A percentile compares a stretch with the other conserved stretches of the same genome.
These are phyloP conservation scores for Ministeria vibrans DNA, from an alignment of 78 protist species.

Conservation along the genomic window DNA sequence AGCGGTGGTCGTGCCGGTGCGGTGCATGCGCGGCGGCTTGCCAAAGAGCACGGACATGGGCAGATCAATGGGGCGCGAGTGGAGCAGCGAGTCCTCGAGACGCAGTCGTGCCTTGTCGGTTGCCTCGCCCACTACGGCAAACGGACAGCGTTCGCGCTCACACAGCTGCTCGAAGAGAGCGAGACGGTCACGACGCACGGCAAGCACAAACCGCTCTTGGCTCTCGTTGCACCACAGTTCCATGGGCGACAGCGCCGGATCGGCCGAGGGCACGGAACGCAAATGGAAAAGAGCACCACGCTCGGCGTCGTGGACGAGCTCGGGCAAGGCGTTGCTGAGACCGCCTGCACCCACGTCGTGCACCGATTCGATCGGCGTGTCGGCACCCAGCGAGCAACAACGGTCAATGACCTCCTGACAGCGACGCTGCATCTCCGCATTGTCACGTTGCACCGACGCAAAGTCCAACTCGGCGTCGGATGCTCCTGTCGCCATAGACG, in stretches of 20 bases:
- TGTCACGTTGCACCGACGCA: constrained; percentile 89
- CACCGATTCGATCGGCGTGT: constrained; percentile 55
- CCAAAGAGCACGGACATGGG: constrained; percentile 34
- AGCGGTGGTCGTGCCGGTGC: neutral
- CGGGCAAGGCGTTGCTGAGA: constrained; percentile 62
- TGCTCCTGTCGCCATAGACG: constrained; percentile 44
- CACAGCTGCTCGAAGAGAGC: constrained; percentile 30
- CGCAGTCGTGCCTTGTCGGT: constrained; percentile 23
- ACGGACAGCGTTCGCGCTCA: constrained; percentile 44
- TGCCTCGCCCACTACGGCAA: constrained; percentile 40
- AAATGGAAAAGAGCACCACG: constrained; percentile 35
- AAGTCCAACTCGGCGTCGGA: constrained; percentile 66
- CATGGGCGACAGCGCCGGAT: constrained; percentile 34
- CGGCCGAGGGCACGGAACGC: constrained; percentile 23
- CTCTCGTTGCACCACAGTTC: constrained; percentile 46
- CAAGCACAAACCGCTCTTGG: constrained; percentile 32
- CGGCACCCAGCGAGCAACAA: constrained; percentile 37
- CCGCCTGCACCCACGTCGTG: constrained; percentile 79
- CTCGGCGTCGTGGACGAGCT: constrained; percentile 43
- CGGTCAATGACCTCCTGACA: constrained; percentile 35
- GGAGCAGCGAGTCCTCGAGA: neutral
- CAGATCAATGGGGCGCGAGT: constrained; percentile 18
- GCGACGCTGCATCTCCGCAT: constrained; percentile 77
- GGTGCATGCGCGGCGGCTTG: constrained; percentile 43
- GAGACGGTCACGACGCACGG: neutral